A percentile compares a stretch with the other conserved stretches of the same genome.
Conservation (phyloP, 2,329 filamentous ascomycete species). For the Tolypocladium tundrense region DNA sequence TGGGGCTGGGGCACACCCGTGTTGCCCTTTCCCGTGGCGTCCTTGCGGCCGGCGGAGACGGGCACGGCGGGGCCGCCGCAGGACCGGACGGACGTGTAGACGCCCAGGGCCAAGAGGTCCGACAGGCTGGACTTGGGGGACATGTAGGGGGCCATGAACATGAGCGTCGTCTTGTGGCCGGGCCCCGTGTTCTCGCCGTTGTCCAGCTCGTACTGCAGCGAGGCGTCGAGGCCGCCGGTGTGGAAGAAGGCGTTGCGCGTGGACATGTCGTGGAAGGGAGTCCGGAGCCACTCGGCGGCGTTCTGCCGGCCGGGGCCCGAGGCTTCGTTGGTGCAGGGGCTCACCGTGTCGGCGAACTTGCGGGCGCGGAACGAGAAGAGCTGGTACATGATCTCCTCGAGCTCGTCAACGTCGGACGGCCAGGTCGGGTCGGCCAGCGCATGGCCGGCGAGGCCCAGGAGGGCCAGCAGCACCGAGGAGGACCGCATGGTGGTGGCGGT, state of each 20-base stretch:
- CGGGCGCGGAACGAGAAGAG: conserved; percentile 42
- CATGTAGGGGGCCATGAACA: conserved; percentile 43
- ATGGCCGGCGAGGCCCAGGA: conserved; percentile 24
- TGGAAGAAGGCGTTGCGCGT: conserved; percentile 37
- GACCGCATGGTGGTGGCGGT: conserved; percentile 9
- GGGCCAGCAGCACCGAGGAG: conserved; percentile 16
- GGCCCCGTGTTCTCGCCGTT: conserved; percentile 46
- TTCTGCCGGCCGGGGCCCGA: conserved; percentile 44
- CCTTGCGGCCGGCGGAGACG: conserved; percentile 41
- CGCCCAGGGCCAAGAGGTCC: conserved; percentile 47
- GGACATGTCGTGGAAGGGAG: conserved; percentile 53
- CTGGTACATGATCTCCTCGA: conserved; percentile 55
- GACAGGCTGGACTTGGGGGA: conserved; percentile 40
- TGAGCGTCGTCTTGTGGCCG: conserved; percentile 41
- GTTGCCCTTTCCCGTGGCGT: conserved; percentile 37
- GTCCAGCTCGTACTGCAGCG: conserved; percentile 47
- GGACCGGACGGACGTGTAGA: conserved; percentile 46
- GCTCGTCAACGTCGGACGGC: conserved; percentile 48
- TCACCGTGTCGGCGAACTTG: conserved; percentile 45
- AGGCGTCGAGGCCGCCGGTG: conserved; percentile 47
- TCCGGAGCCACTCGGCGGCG: conserved; percentile 51
- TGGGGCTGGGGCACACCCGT: conserved; percentile 47
- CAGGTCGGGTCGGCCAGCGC: conserved; percentile 43
- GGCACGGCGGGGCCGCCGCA: conserved; percentile 48
- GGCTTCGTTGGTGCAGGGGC: conserved; percentile 43